Evolutionary conservation across 1,139 yeast species (phyloP).

Genomic region (Protomyces gravidus): DNA sequence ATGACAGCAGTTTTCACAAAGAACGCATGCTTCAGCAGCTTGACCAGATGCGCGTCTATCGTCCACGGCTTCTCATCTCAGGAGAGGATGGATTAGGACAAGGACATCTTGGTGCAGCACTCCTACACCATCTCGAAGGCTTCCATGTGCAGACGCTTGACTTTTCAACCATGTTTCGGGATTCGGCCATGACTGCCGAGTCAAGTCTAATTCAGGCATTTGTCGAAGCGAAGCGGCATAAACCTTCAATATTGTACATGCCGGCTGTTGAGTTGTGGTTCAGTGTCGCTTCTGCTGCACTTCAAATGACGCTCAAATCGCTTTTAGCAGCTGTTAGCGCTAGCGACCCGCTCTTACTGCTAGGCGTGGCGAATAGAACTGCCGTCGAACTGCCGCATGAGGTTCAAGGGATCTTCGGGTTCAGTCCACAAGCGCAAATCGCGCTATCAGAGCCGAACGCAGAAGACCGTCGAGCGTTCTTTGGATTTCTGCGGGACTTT

Average conservation of each 20-base stretch:
- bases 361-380: constrained; percentile 66
- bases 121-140: constrained; percentile 79
- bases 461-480: constrained; percentile 53
- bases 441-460: constrained; percentile 46
- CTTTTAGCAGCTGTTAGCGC: constrained; percentile 65
- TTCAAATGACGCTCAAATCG: constrained; percentile 67
- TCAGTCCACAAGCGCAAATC: constrained; percentile 49
- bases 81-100: constrained; percentile 88
- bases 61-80: constrained; percentile 71
- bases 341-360: constrained; percentile 67
- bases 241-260: constrained; percentile 78
- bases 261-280: constrained; percentile 83
- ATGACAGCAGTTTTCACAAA: constrained; percentile 64
- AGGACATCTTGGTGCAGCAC: constrained; percentile 76
- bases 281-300: constrained; percentile 61
- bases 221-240: constrained; percentile 83
- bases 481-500: constrained; percentile 53
- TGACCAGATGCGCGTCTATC: constrained; percentile 63
- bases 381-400: constrained; percentile 41
- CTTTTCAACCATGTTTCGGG: constrained; percentile 71
- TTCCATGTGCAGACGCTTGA: constrained; percentile 85
- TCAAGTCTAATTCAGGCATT: constrained; percentile 79
- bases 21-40: constrained; percentile 56
- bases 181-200: constrained; percentile 72
- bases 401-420: constrained; percentile 52